phyloP scores from a whole-genome alignment of 2,329 filamentous ascomycete genomes.

The Xylaria sp. region DNA sequence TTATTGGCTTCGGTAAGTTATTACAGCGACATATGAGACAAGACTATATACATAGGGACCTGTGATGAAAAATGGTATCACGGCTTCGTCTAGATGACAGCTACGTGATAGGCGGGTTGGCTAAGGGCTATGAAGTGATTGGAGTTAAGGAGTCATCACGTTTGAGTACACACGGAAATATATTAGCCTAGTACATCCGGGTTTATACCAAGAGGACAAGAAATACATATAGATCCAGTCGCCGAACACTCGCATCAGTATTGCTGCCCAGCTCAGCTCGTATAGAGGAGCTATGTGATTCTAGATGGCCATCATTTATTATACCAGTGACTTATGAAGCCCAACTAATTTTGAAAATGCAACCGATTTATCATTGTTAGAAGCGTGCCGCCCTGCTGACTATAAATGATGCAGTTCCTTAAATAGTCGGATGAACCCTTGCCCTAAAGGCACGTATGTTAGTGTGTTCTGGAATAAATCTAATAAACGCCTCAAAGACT shows the following conservation, averaged over 20 bases:
- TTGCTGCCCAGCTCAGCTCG: neutral
- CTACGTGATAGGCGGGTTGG: slow-evolving; percentile 25
- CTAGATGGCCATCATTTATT: neutral
- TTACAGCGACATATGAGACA: slow-evolving; percentile 13
- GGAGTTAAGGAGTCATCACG: slow-evolving; percentile 26
- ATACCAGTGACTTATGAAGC: neutral
- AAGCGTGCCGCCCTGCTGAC: slow-evolving; percentile 29
- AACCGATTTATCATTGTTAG: neutral
- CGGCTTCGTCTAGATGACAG: slow-evolving; percentile 48
- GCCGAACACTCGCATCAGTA: neutral
- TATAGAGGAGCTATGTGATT: neutral
- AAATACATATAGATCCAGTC: slow-evolving; percentile 12
- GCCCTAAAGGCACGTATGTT: slow-evolving; percentile 10
- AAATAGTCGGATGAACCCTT: slow-evolving; percentile 20
- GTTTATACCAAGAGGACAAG: neutral
- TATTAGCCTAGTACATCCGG: neutral
- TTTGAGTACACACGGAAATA: neutral
- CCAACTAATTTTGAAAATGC: neutral
- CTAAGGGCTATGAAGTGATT: slow-evolving; percentile 19
- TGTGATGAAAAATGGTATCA: slow-evolving; percentile 23
- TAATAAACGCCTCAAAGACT: neutral
- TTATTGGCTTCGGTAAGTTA: slow-evolving; percentile 9
- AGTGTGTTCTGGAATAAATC: slow-evolving; percentile 25
- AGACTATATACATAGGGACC: slow-evolving; percentile 10
- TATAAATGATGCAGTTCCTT: slow-evolving; percentile 28